Base-by-base conservation (phyloP, 768 basidiomycete species). In the Krasilnikovozyma curviuscula region DNA sequence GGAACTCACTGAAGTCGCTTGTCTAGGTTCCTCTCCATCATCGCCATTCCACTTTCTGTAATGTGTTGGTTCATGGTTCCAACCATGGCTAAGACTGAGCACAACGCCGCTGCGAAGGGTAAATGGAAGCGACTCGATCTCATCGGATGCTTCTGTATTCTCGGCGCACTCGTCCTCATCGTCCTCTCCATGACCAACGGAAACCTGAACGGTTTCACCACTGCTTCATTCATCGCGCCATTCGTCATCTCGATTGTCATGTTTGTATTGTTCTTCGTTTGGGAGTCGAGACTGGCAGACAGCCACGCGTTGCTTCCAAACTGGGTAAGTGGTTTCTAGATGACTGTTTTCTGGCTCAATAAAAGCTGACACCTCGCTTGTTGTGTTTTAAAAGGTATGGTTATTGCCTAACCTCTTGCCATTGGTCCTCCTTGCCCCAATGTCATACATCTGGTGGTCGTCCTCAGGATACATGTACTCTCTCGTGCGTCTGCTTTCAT, bases 71-170 rank as follows among this genome's bases (percentile, higher is more conserved):
- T 57, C 51, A 42, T 63, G 34, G n/a, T n/a, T n/a, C n/a, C n/a
- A n/a, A n/a, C n/a, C n/a, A 51, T 62, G 49, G 59, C 61, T 40
- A 48, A 48, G 19, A 60, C 59, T 23, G 49, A 54, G 33, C 59
- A 59, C 9, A 59, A 60, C n/a, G 61, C 61, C 12, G 40, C 52
- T 35, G 47, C 55, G 1, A 54, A 59, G 38, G 27, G 47, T 21
- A 31, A 53, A 50, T 63, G 58, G 58, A 60, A 59, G 43, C 52
- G 57, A 45, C 53, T 65, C 33, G 63, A 65, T 41, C 37, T 65
- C 38, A 53, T 59, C 48, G 63, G 63, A 21, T 58, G 60, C 24
- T 13, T 56, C 27, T 39, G 61, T 32, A 54, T 63, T 52, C 57
- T 57, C 38, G 59, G 50, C n/a, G 38, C 56, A 28, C 49, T 63